Evolutionary conservation across 176 grass and related monocot genomes (phyloP).

Genomic region (Hyparrhenia diplandra): DNA sequence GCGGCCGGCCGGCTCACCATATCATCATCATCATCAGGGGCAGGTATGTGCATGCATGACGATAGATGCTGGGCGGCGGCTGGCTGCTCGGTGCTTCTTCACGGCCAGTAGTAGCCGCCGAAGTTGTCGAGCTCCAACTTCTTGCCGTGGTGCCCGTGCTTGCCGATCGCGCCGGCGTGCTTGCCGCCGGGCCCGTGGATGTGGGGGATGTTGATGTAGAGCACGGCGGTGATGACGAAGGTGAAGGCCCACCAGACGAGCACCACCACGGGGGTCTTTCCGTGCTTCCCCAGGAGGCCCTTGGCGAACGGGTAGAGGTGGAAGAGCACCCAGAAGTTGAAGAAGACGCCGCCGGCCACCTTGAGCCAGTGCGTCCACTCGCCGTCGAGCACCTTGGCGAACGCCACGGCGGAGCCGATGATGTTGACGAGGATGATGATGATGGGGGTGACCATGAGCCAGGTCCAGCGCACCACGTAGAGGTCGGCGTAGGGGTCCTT

Average conservation of each 20-base stretch:
- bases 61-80: neutral
- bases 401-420: slow-evolving; percentile 67
- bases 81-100: neutral
- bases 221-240: slow-evolving; percentile 79
- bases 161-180: neutral
- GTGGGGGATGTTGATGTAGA: slow-evolving; percentile 80
- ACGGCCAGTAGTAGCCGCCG: slow-evolving; percentile 3
- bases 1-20: neutral
- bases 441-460: slow-evolving; percentile 64
- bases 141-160: slow-evolving; percentile 22
- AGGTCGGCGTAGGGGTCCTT: slow-evolving; percentile 91
- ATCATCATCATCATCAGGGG: neutral
- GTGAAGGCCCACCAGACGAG: slow-evolving; percentile 89
- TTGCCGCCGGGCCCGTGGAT: slow-evolving; percentile 22
- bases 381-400: slow-evolving; percentile 79
- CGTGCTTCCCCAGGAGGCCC: slow-evolving; percentile 72
- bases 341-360: slow-evolving; percentile 82
- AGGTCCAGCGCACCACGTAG: slow-evolving; percentile 72
- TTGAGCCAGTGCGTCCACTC: slow-evolving; percentile 82
- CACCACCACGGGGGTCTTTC: slow-evolving; percentile 70
- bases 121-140: neutral
- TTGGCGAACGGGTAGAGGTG: slow-evolving; percentile 92
- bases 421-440: slow-evolving; percentile 81
- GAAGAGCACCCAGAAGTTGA: slow-evolving; percentile 96
- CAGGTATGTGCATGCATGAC: neutral